These are phyloP conservation scores for Ramalina intermedia DNA, from an alignment of 495 filamentous ascomycete genomes.

Conservation along the genomic window DNA sequence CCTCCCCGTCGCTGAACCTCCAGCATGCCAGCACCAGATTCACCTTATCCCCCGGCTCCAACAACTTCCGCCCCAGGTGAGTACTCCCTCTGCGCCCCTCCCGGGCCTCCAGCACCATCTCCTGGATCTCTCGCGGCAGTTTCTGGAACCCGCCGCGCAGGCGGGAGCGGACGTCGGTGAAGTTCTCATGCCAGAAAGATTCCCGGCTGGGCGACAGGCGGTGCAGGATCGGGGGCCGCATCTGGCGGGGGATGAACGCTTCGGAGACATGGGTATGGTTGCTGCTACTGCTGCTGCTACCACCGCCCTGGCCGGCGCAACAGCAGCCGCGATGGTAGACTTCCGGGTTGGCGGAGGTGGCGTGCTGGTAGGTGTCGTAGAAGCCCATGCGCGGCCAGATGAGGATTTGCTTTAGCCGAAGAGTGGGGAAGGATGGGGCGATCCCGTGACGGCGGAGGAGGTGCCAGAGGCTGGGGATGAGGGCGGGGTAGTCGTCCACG, in stretches of 20 bases:
- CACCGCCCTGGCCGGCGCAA: too few relatives aligned
- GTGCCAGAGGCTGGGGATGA: conserved; percentile 25
- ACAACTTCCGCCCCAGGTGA: background rate
- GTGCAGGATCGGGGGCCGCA: conserved; percentile 1
- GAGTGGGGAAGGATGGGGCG: conserved; percentile 7
- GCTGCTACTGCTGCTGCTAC: too few relatives aligned
- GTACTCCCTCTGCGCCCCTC: background rate
- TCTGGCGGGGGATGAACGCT: background rate
- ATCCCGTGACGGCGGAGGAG: conserved; percentile 16
- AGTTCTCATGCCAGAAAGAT: background rate
- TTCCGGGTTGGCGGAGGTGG: background rate
- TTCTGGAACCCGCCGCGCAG: conserved; percentile 5
- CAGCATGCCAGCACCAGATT: conserved; percentile 3
- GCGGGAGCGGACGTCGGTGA: conserved; percentile 5
- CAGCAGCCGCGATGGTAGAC: background rate
- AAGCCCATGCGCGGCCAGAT: conserved; percentile 9
- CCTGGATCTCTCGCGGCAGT: background rate
- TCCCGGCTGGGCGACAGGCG: background rate
- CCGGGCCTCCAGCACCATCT: background rate
- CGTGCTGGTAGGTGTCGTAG: conserved; percentile 6
- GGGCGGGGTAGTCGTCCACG: conserved; percentile 21
- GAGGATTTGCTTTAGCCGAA: conserved; percentile 4
- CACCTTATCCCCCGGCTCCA: conserved; percentile 5
- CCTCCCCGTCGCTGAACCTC: conserved; percentile 8
- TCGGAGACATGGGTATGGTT: too few relatives aligned